A percentile compares a stretch with the other conserved stretches of the same genome.
phyloP scores from a whole-genome alignment of 116 monocot genomes.

The Phalaenopsis hybrid region DNA sequence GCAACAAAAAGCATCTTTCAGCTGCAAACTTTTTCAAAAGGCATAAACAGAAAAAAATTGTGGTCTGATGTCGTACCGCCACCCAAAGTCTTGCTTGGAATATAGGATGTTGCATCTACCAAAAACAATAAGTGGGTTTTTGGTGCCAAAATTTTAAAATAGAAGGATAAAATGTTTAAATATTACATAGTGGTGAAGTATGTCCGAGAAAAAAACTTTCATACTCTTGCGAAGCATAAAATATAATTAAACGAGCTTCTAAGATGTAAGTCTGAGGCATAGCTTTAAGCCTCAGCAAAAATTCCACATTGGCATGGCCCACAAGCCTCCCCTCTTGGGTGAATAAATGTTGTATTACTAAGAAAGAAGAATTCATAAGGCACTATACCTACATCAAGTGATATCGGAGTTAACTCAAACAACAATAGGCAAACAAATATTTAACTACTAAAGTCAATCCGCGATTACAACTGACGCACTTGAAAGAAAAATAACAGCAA shows the following conservation, averaged over 20 bases:
- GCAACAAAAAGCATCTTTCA: too few species aligned
- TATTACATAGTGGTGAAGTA: not conserved
- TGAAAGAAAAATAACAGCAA: too few species aligned
- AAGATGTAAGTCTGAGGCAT: too few species aligned
- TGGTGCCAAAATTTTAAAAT: not conserved
- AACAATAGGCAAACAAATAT: too few species aligned
- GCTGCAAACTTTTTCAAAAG: too few species aligned
- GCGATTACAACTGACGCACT: too few species aligned
- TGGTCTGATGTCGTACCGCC: too few species aligned
- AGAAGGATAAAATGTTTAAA: not conserved
- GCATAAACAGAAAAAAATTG: too few species aligned
- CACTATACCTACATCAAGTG: not conserved
- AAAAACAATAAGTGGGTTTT: not conserved
- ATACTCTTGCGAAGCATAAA: not conserved
- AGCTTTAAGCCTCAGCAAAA: too few species aligned
- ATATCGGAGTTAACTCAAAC: too few species aligned
- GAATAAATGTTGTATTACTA: not conserved
- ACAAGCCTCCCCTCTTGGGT: not conserved
- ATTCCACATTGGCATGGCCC: not conserved
- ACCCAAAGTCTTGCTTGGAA: not conserved
- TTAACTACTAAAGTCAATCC: too few species aligned
- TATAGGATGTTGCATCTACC: not conserved
- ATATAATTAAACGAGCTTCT: too few species aligned
- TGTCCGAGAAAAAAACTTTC: not conserved
- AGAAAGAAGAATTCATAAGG: not conserved